phyloP scores from a whole-genome alignment of 805 yeast species.

The Cyberlindnera bimundalis region DNA sequence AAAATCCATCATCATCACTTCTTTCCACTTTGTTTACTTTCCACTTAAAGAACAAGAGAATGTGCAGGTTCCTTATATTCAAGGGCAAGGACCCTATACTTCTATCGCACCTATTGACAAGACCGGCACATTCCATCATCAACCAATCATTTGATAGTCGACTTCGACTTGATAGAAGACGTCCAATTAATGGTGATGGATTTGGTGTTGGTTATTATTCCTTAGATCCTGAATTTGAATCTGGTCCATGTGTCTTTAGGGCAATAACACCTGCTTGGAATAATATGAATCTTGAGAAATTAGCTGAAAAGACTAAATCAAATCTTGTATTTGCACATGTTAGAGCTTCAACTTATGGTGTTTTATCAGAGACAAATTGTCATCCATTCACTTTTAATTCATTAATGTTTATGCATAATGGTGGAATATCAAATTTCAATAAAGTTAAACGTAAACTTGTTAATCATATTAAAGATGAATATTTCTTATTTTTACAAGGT shows the following conservation, averaged over 20 bases:
- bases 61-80: constrained; percentile 93
- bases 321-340: constrained; percentile 90
- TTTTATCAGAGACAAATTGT: constrained; percentile 90
- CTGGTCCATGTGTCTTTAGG: constrained; percentile 87
- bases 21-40: no score
- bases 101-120: constrained; percentile 80
- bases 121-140: constrained; percentile 96
- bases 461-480: constrained; percentile 73
- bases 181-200: constrained; percentile 98
- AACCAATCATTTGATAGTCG: constrained; percentile 94
- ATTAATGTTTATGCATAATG: constrained; percentile 96
- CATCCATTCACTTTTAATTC: constrained; percentile 91
- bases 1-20: no score
- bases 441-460: constrained; percentile 71
- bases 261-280: constrained; percentile 99
- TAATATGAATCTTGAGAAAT: constrained; percentile 79
- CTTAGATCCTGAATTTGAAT: constrained; percentile 50
- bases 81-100: constrained; percentile 81
- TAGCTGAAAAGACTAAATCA: constrained; percentile 86
- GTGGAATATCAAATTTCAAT: constrained; percentile 74
- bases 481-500: constrained; percentile 80
- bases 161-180: constrained; percentile 75
- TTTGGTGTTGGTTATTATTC: constrained; percentile 95
- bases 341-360: constrained; percentile 94
- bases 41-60: constrained; percentile 26